A percentile compares a stretch with the other conserved stretches of the same genome.
phyloP scores from a whole-genome alignment of 2,329 filamentous ascomycete species.

The Botrytis elliptica region DNA sequence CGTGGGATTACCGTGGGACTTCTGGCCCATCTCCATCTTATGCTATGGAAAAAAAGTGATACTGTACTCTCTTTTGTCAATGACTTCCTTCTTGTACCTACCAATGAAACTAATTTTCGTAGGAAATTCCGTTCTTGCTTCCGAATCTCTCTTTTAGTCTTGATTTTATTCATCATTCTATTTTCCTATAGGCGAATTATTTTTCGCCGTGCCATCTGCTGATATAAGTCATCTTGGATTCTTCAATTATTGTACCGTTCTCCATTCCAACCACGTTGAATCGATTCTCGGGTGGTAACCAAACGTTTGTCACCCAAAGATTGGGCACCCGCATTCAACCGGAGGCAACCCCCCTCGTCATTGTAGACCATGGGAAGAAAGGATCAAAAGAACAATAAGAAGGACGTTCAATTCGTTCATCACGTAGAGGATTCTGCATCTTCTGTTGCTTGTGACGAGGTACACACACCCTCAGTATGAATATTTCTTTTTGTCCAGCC shows the following conservation, averaged over 20 bases:
- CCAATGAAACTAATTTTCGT: conserved; percentile 12
- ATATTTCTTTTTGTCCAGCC: conserved; percentile 38
- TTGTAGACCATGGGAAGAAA: conserved; percentile 17
- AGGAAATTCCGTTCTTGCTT: not conserved
- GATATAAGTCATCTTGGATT: conserved; percentile 11
- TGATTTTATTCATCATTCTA: conserved; percentile 9
- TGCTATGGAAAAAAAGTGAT: not conserved
- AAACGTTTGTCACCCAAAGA: conserved; percentile 18
- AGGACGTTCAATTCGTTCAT: conserved; percentile 28
- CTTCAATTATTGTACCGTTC: conserved; percentile 6
- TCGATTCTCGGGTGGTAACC: conserved; percentile 10
- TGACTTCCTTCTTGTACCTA: conserved; percentile 10
- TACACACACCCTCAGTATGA: conserved; percentile 33
- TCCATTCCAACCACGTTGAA: conserved; percentile 12
- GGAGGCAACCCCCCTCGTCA: conserved; percentile 25
- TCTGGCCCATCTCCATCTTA: conserved; percentile 9
- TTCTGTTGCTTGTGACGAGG: conserved; percentile 28
- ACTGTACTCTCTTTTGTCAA: conserved; percentile 3
- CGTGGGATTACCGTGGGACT: not conserved
- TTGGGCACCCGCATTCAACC: conserved; percentile 38
- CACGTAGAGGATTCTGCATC: conserved; percentile 22
- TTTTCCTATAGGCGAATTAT: conserved; percentile 14
- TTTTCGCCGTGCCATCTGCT: conserved; percentile 4
- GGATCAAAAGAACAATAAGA: conserved; percentile 31
- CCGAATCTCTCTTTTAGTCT: conserved; percentile 6